These are phyloP conservation scores for Sequoia sempervirens DNA, from an alignment of 75 land plant genomes.

Conservation along the genomic window DNA sequence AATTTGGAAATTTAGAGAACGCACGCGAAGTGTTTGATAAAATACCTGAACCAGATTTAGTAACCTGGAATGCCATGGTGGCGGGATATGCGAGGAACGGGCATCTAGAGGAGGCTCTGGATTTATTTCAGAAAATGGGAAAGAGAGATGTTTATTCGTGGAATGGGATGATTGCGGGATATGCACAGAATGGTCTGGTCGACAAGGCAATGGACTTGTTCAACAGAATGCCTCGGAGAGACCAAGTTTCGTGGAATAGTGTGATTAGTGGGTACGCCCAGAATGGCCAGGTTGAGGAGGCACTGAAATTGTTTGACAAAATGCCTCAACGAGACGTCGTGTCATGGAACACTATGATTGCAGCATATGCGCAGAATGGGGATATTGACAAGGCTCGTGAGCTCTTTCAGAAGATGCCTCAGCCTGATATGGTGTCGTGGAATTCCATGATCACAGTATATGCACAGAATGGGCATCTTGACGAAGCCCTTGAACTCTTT, in stretches of 20 bases:
- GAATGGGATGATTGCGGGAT: slow-evolving; percentile 44
- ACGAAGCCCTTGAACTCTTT: slow-evolving; percentile 39
- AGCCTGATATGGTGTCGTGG: slow-evolving; percentile 41
- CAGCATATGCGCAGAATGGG: slow-evolving; percentile 66
- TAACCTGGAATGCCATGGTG: background rate
- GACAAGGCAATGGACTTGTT: slow-evolving; percentile 24
- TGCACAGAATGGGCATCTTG: slow-evolving; percentile 30
- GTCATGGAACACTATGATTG: slow-evolving; percentile 77
- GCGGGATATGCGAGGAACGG: slow-evolving; percentile 10
- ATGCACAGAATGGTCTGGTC: slow-evolving; percentile 29
- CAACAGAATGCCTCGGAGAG: slow-evolving; percentile 33
- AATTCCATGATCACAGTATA: slow-evolving; percentile 66
- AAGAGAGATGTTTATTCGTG: slow-evolving; percentile 22
- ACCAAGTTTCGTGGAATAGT: slow-evolving; percentile 48
- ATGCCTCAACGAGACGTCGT: slow-evolving; percentile 54
- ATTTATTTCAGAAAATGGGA: slow-evolving; percentile 34
- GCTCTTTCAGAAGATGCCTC: slow-evolving; percentile 59
- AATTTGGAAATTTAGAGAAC: background rate
- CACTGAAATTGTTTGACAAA: slow-evolving; percentile 34
- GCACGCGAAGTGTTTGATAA: slow-evolving; percentile 2
- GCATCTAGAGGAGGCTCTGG: slow-evolving; percentile 20
- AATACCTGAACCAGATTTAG: background rate
- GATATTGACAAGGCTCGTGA: slow-evolving; percentile 42
- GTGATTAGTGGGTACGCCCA: slow-evolving; percentile 43
- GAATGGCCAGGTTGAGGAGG: slow-evolving; percentile 33